A percentile compares a stretch with the other conserved stretches of the same genome.
These are phyloP conservation scores for Suhomyces sp. DNA, from an alignment of 805 yeast species.

Conservation along the genomic window DNA sequence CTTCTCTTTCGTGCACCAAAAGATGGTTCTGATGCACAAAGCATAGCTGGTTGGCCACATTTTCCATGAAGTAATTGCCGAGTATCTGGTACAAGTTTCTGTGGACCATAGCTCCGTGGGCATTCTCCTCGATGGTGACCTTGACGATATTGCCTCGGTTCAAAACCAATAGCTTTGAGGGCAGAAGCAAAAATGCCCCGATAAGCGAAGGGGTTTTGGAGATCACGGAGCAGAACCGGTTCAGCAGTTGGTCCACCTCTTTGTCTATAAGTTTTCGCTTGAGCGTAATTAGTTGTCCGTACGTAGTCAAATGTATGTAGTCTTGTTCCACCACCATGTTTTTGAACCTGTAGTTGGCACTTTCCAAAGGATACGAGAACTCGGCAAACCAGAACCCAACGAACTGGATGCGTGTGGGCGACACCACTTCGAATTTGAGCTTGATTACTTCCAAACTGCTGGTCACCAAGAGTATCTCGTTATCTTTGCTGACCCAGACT, in stretches of 20 bases:
- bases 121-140: not conserved
- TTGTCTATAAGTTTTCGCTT: not conserved
- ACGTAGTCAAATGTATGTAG: not conserved
- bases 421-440: not conserved
- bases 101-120: not conserved
- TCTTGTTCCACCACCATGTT: not conserved
- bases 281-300: not conserved
- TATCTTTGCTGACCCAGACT: not conserved
- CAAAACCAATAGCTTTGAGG: not conserved
- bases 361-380: not conserved
- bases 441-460: not conserved
- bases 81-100: not conserved
- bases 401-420: too few species aligned
- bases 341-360: not conserved
- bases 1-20: slow-evolving; percentile 11
- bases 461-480: not conserved
- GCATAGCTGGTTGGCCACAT: slow-evolving; percentile 1
- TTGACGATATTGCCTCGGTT: not conserved
- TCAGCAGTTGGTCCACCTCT: not conserved
- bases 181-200: not conserved
- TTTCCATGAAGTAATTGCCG: slow-evolving; percentile 1
- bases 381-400: not conserved
- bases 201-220: not conserved
- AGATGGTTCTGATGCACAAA: slow-evolving; percentile 3
- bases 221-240: not conserved